A percentile compares a stretch with the other conserved stretches of the same genome.
phyloP scores from a whole-genome alignment of 305 asterid genomes.

The Plantago coronopus region DNA sequence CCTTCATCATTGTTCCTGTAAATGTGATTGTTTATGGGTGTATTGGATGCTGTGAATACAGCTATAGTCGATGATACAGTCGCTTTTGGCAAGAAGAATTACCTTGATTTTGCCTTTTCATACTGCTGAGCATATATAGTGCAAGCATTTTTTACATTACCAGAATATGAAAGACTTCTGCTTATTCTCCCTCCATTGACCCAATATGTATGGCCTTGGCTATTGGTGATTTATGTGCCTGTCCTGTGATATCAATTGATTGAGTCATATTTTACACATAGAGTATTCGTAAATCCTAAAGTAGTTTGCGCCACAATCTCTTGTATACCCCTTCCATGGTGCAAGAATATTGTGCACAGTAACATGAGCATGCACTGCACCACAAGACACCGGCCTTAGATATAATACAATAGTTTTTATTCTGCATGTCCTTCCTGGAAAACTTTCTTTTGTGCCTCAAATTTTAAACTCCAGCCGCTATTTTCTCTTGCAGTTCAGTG shows the following conservation, averaged over 20 bases:
- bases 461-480: neutral
- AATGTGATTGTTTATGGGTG: neutral
- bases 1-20: neutral
- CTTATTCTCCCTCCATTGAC: neutral
- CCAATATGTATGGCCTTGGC: neutral
- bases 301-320: no score
- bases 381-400: no score
- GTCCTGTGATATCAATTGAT: no score
- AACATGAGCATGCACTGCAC: no score
- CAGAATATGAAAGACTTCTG: neutral
- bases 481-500: constrained; percentile 57
- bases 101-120: no score
- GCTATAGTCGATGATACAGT: neutral
- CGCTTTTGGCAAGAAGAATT: constrained; percentile 1
- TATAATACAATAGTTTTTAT: no score
- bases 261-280: no score
- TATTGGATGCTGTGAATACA: neutral
- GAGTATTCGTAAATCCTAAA: no score
- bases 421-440: no score
- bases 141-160: constrained; percentile 1
- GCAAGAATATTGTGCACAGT: neutral
- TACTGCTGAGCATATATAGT: neutral
- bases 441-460: neutral
- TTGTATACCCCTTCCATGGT: neutral
- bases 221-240: no score